phyloP scores from a whole-genome alignment of 1,284 basidiomycete species.

The Albatrellus sp. region DNA sequence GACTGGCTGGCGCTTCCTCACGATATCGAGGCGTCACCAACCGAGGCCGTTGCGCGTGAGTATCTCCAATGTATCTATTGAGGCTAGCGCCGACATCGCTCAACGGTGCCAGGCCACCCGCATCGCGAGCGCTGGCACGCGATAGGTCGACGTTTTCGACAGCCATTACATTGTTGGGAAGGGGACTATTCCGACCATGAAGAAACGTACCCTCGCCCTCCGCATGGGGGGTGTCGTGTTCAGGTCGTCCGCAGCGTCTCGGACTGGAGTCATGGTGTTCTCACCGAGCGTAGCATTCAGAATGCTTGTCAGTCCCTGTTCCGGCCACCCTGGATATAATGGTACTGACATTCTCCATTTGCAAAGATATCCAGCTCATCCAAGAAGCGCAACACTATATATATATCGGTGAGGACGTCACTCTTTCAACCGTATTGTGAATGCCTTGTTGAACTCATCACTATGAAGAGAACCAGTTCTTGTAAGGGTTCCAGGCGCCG shows the following conservation, averaged over 20 bases:
- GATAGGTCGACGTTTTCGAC: slow-evolving; percentile 48
- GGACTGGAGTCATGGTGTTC: slow-evolving; percentile 87
- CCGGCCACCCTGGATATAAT: too few species aligned
- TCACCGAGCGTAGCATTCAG: slow-evolving; percentile 79
- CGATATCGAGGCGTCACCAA: slow-evolving; percentile 41
- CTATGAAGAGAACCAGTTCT: slow-evolving; percentile 83
- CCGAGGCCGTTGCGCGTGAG: slow-evolving; percentile 54
- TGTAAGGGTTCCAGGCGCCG: slow-evolving; percentile 37
- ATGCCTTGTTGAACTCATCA: neutral
- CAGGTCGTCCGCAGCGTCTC: slow-evolving; percentile 75
- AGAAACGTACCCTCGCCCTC: slow-evolving; percentile 24
- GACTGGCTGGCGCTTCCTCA: slow-evolving; percentile 82
- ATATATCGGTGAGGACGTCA: slow-evolving; percentile 58
- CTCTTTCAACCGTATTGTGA: neutral
- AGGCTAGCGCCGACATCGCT: neutral
- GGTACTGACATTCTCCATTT: too few species aligned
- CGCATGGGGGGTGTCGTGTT: slow-evolving; percentile 45
- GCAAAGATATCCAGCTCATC: slow-evolving; percentile 69
- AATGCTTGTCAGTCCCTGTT: slow-evolving; percentile 56
- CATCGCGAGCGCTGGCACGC: slow-evolving; percentile 49
- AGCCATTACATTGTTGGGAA: slow-evolving; percentile 34
- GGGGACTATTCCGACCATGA: slow-evolving; percentile 22
- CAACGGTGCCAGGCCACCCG: slow-evolving; percentile 62
- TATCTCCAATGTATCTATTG: slow-evolving; percentile 3
- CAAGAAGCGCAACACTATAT: slow-evolving; percentile 77